Evolutionary conservation across 805 yeast species (phyloP).

Genomic region (Sugiyamaella americana): DNA sequence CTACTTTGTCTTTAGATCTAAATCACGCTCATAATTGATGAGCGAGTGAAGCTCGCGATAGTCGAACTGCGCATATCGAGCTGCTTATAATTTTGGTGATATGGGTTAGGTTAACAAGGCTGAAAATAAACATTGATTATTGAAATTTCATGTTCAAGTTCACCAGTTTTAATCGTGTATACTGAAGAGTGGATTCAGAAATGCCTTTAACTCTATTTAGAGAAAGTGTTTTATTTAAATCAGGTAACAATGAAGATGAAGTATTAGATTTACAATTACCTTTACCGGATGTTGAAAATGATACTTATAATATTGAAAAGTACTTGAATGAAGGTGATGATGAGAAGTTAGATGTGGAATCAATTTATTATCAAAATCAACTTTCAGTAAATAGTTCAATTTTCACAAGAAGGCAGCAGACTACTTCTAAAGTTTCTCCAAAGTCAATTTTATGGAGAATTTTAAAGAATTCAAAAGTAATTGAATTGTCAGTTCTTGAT

Average conservation of each 20-base stretch:
- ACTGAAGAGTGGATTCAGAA: too few relatives aligned
- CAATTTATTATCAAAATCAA: conserved; percentile 15
- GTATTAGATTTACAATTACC: background rate
- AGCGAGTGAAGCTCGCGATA: too few relatives aligned
- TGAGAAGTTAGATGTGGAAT: conserved; percentile 12
- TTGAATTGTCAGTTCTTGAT: conserved; percentile 21
- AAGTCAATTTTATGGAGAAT: conserved; percentile 15
- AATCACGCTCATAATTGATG: too few relatives aligned
- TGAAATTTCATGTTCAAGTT: too few relatives aligned
- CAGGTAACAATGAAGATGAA: background rate
- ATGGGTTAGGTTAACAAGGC: too few relatives aligned
- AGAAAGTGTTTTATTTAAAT: background rate
- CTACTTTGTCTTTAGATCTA: too few relatives aligned
- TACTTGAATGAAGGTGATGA: too few relatives aligned
- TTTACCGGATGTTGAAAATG: background rate
- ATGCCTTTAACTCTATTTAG: background rate
- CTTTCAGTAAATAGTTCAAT: conserved; percentile 15
- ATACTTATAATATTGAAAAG: background rate
- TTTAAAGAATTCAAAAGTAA: conserved; percentile 7
- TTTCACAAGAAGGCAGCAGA: background rate
- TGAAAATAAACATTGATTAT: too few relatives aligned
- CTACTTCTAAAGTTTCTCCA: background rate
- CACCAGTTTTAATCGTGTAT: too few relatives aligned
- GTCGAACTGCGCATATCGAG: too few relatives aligned
- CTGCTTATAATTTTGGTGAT: too few relatives aligned